Conservation (phyloP, 169 alveolate species). For the Condylostoma magnum region DNA sequence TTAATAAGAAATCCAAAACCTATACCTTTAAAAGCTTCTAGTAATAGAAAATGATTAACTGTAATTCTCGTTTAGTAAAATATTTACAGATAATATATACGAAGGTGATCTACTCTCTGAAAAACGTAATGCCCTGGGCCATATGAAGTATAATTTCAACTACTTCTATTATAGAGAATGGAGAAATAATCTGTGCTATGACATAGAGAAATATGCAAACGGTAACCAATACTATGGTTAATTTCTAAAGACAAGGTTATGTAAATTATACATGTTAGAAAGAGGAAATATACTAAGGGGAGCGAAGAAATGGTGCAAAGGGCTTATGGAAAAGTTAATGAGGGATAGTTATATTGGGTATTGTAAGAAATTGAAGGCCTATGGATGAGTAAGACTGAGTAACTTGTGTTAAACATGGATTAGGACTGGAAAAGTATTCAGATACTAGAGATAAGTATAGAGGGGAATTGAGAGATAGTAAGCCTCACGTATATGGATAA, state of each 20-base stretch:
- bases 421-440: constrained; percentile 7
- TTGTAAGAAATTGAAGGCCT: constrained; percentile 24
- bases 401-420: constrained; percentile 4
- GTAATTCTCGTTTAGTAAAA: not conserved
- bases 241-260: not conserved
- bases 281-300: constrained; percentile 38
- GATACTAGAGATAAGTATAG: not conserved
- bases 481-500: constrained; percentile 9
- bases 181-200: constrained; percentile 20
- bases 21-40: not conserved
- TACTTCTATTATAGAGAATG: constrained; percentile 28
- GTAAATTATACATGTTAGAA: constrained; percentile 7
- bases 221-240: constrained; percentile 21
- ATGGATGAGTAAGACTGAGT: constrained; percentile 33
- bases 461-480: constrained; percentile 20
- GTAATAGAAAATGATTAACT: not conserved
- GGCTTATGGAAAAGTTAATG: constrained; percentile 26
- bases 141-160: constrained; percentile 6
- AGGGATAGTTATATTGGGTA: constrained; percentile 33
- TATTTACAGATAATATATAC: not conserved
- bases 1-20: not conserved
- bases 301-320: constrained; percentile 11
- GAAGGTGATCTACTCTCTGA: constrained; percentile 21
- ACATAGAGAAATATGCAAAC: constrained; percentile 10
- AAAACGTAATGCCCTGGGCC: constrained; percentile 16